Percentiles rank a stretch among this genome's conserved stretches.
These are phyloP conservation scores for Ulvella scutata DNA, from an alignment of 139 green algal genomes.

Conservation along the genomic window DNA sequence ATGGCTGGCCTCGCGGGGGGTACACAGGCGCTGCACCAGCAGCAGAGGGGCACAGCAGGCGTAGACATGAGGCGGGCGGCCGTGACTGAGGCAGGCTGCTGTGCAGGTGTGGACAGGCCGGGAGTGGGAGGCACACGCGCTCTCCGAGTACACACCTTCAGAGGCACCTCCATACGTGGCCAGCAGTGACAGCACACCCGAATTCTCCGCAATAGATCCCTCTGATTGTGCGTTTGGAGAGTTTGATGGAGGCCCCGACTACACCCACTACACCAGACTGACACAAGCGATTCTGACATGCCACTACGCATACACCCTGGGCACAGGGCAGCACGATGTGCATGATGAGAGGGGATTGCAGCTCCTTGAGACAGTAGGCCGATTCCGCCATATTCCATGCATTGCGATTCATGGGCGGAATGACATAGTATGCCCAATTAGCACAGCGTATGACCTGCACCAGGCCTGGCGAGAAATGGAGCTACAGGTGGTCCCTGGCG, in stretches of 20 bases:
- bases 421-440: conserved; percentile 43
- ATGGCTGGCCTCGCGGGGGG: too few species aligned
- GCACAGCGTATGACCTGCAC: conserved; percentile 27
- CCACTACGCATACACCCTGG: conserved; percentile 22
- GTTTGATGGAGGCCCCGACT: conserved; percentile 7
- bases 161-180: too few species aligned
- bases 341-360: neutral
- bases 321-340: neutral
- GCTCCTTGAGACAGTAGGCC: neutral
- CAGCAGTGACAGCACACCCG: too few species aligned
- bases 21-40: too few species aligned
- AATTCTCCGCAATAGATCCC: too few species aligned
- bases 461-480: conserved; percentile 31
- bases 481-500: conserved; percentile 26
- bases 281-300: conserved; percentile 40
- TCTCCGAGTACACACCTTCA: too few species aligned
- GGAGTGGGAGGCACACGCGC: too few species aligned
- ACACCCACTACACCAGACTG: neutral
- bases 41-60: too few species aligned
- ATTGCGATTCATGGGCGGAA: conserved; percentile 41
- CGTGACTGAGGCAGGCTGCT: too few species aligned
- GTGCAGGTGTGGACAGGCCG: too few species aligned
- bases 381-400: conserved; percentile 20
- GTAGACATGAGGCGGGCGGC: too few species aligned
- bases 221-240: too few species aligned